Evolutionary conservation across 352 stramenopile genomes (phyloP).

Genomic region (Pythium oligandrum): DNA sequence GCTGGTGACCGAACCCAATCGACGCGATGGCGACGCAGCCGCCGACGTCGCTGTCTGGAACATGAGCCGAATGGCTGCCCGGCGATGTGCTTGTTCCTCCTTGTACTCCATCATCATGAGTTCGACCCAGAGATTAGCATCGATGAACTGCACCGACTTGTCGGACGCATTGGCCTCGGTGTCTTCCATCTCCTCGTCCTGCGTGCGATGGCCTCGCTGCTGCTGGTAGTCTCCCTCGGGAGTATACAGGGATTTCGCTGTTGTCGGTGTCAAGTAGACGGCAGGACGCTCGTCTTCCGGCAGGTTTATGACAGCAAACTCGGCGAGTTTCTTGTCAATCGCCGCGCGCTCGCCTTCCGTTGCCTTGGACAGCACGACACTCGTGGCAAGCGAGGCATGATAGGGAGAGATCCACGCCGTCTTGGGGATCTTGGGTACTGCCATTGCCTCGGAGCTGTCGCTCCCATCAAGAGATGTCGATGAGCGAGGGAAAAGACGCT

Average conservation of each 20-base stretch:
- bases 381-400: slow-evolving; percentile 66
- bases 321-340: slow-evolving; percentile 61
- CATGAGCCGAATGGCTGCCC: slow-evolving; percentile 88
- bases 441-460: neutral
- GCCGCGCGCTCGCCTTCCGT: slow-evolving; percentile 48
- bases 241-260: neutral
- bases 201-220: neutral
- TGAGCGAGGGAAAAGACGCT: slow-evolving; percentile 16
- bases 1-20: slow-evolving; percentile 1
- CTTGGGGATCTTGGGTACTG: slow-evolving; percentile 35
- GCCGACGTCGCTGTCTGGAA: slow-evolving; percentile 83
- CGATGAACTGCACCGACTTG: slow-evolving; percentile 44
- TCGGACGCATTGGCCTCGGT: slow-evolving; percentile 3
- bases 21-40: slow-evolving; percentile 6
- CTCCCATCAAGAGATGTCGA: slow-evolving; percentile 11
- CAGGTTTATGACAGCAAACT: slow-evolving; percentile 64
- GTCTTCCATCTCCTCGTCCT: slow-evolving; percentile 11
- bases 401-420: slow-evolving; percentile 80
- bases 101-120: slow-evolving; percentile 91
- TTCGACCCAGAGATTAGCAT: slow-evolving; percentile 76
- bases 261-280: slow-evolving; percentile 33
- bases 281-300: slow-evolving; percentile 45
- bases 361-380: slow-evolving; percentile 66
- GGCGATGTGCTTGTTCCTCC: slow-evolving; percentile 88
- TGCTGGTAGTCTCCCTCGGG: neutral